Evolutionary conservation across 108 stramenopile genomes (phyloP), one percentile per base, ranked within the genome.

Genomic region (Nitzschia sp.): DNA sequence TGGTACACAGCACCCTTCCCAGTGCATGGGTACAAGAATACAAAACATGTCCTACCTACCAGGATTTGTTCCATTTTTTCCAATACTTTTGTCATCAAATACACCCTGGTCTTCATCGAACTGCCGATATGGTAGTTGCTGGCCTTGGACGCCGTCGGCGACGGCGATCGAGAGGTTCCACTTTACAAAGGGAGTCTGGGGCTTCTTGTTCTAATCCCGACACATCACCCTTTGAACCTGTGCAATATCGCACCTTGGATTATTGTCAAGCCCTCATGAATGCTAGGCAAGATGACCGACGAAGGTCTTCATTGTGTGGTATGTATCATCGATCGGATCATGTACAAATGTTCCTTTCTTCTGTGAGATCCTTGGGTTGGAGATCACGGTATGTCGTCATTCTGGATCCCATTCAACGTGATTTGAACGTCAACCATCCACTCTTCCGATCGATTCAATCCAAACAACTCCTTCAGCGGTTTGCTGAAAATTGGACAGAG

Each of bases 291-390:
- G 29, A 34, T 5, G 29, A 34, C 29, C 29, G 5, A 5, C 1
- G 29, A 34, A n/a, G n/a, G n/a, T n/a, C n/a, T n/a, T 34, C 29
- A 34, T 34, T 34, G 29, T 34, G 29, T 34, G 29, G 29, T 3
- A 34, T 46, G 2, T 59, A 80, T 34, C 56, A 63, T 7, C 14
- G 52, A 26, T 50, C 59, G 10, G 82, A 86, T 22, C 83, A 76
- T 39, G 46, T 69, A 10, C 71, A 82, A 22, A 42, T 88, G 9
- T 84, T 87, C 48, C 51, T 87, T 58, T 39, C 70, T 22, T 83
- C 86, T 83, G 75, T 63, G n/a, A 81, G 91, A 68, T 88, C 87
- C 2, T 38, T 90, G 62, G 82, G 87, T 11, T 93, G 92, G 92
- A 79, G 86, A 62, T 83, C 84, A 51, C 81, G 92, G 10, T 86